Percentiles rank a stretch among this genome's conserved stretches.
Evolutionary conservation across 345 rosid genomes (phyloP).

Genomic region (sweet orange (Citrus sinensis)): DVS_A1.0 CM039163.1:49308501-49309000

Average conservation of each 20-base stretch:
- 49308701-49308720: conserved; percentile 30
- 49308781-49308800: conserved; percentile 14
- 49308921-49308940: conserved; percentile 15
- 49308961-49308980: not conserved
- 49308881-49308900: conserved; percentile 5
- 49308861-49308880: conserved; percentile 22
- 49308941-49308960: conserved; percentile 11
- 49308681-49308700: conserved; percentile 32
- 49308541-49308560: conserved; percentile 41
- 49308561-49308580: conserved; percentile 21
- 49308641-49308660: conserved; percentile 28
- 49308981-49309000: conserved; percentile 18
- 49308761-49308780: conserved; percentile 10
- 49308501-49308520: conserved; percentile 18
- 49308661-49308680: conserved; percentile 37
- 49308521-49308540: conserved; percentile 38
- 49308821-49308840: not conserved
- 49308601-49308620: conserved; percentile 27
- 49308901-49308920: conserved; percentile 23
- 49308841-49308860: conserved; percentile 10
- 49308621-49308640: conserved; percentile 23
- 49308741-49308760: conserved; percentile 5
- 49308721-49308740: conserved; percentile 17
- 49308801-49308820: conserved; percentile 9
- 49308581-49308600: conserved; percentile 19